phyloP scores from a whole-genome alignment of 1,139 yeast genomes.

The Yarrowia galli region DNA sequence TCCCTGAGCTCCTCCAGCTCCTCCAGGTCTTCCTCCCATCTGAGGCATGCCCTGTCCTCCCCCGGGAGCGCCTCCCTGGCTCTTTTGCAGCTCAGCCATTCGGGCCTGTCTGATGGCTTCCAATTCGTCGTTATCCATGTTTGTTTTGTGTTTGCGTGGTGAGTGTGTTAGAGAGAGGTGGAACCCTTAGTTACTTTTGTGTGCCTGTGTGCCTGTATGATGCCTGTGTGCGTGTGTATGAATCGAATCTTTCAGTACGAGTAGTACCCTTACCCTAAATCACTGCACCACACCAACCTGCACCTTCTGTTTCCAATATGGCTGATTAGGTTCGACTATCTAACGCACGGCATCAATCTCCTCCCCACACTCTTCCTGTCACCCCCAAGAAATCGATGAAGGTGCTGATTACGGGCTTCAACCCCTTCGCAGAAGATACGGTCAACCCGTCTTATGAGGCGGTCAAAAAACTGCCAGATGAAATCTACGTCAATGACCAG shows the following conservation, averaged over 20 bases:
- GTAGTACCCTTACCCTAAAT: slow-evolving; percentile 8
- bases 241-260: background rate
- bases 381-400: background rate
- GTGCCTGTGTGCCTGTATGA: slow-evolving; percentile 4
- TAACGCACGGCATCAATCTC: slow-evolving; percentile 29
- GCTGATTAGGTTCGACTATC: slow-evolving; percentile 20
- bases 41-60: slow-evolving; percentile 29
- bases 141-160: background rate
- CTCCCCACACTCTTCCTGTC: background rate
- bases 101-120: slow-evolving; percentile 91
- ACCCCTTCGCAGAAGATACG: slow-evolving; percentile 11
- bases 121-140: slow-evolving; percentile 72
- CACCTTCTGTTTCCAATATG: background rate
- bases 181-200: background rate
- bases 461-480: slow-evolving; percentile 10
- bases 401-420: slow-evolving; percentile 21
- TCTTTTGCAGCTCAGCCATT: slow-evolving; percentile 76
- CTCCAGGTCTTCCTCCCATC: slow-evolving; percentile 21
- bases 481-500: slow-evolving; percentile 23
- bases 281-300: background rate
- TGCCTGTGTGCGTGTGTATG: slow-evolving; percentile 2
- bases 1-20: background rate
- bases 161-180: background rate
- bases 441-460: slow-evolving; percentile 35
- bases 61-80: slow-evolving; percentile 46